phyloP scores from a whole-genome alignment of 257 asterid species.

The Solanum pimpinellifolium region DNA sequence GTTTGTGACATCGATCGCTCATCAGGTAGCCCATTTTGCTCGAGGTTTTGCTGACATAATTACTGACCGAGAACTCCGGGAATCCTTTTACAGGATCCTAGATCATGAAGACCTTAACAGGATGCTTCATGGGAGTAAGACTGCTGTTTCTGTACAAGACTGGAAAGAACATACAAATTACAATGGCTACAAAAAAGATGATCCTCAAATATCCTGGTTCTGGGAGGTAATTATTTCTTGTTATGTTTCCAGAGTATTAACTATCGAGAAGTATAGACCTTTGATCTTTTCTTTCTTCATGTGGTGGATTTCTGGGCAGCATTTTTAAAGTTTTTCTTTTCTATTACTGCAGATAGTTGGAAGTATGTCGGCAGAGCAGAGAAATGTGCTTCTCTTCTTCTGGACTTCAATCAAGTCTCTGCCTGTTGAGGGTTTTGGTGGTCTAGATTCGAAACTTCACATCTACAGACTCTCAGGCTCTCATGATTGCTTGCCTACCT shows the following conservation, averaged over 20 bases:
- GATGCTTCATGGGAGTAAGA: slow-evolving; percentile 74
- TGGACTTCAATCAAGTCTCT: slow-evolving; percentile 85
- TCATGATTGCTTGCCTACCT: slow-evolving; percentile 54
- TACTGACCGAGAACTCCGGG: slow-evolving; percentile 16
- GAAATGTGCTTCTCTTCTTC: slow-evolving; percentile 68
- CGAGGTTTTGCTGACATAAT: slow-evolving; percentile 57
- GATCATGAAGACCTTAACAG: slow-evolving; percentile 60
- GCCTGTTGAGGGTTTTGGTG: slow-evolving; percentile 77
- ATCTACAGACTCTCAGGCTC: slow-evolving; percentile 40
- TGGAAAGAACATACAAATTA: slow-evolving; percentile 82
- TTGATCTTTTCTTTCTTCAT: neutral
- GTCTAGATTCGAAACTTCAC: slow-evolving; percentile 64
- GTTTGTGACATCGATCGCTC: slow-evolving; percentile 49
- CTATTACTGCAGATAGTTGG: slow-evolving; percentile 36
- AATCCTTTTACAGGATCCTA: slow-evolving; percentile 53
- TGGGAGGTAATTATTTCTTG: slow-evolving; percentile 54
- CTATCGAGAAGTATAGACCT: neutral
- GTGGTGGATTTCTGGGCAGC: neutral
- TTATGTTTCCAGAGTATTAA: neutral
- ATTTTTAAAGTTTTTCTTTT: neutral
- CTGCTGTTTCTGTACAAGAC: slow-evolving; percentile 56
- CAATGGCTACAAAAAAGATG: slow-evolving; percentile 56
- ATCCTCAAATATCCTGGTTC: slow-evolving; percentile 74
- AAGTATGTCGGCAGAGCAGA: slow-evolving; percentile 60
- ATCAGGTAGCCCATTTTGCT: slow-evolving; percentile 51